Conservation (phyloP, 2,329 filamentous ascomycete species). For the Fusarium scirpi region DNA sequence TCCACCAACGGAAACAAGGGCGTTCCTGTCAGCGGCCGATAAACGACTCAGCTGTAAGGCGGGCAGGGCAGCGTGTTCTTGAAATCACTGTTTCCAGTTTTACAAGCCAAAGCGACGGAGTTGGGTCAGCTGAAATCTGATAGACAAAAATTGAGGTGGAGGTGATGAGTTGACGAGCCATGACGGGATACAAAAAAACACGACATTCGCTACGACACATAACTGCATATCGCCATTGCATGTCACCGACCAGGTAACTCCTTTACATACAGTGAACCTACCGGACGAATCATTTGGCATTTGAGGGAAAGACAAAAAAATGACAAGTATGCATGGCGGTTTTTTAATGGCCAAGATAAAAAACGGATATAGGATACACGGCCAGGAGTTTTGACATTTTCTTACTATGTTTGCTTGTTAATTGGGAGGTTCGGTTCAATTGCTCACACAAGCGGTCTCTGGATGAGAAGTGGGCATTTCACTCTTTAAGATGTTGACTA, state of each 20-base stretch:
- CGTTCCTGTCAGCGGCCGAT: slow-evolving; percentile 50
- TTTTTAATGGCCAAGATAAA: slow-evolving; percentile 41
- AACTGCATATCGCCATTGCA: slow-evolving; percentile 22
- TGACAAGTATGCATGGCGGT: slow-evolving; percentile 42
- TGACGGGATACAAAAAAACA: slow-evolving; percentile 26
- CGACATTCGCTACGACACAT: slow-evolving; percentile 31
- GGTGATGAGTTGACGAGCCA: slow-evolving; percentile 40
- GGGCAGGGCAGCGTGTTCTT: slow-evolving; percentile 16
- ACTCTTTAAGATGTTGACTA: background rate
- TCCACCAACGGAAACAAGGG: slow-evolving; percentile 48
- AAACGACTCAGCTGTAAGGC: slow-evolving; percentile 29
- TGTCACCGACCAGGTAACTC: slow-evolving; percentile 31
- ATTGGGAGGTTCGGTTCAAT: slow-evolving; percentile 28
- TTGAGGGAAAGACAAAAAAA: slow-evolving; percentile 35
- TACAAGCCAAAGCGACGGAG: slow-evolving; percentile 28
- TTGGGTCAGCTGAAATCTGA: slow-evolving; percentile 25
- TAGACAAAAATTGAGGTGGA: slow-evolving; percentile 35
- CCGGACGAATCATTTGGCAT: slow-evolving; percentile 29
- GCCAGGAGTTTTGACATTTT: slow-evolving; percentile 41
- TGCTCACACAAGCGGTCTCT: slow-evolving; percentile 17
- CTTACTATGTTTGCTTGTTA: slow-evolving; percentile 17
- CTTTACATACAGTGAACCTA: slow-evolving; percentile 10
- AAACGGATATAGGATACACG: slow-evolving; percentile 50
- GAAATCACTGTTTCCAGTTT: slow-evolving; percentile 26
- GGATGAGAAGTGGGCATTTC: background rate